Base-by-base conservation (phyloP, 306 rosid species). In the Dalbergia oliveri region DNA sequence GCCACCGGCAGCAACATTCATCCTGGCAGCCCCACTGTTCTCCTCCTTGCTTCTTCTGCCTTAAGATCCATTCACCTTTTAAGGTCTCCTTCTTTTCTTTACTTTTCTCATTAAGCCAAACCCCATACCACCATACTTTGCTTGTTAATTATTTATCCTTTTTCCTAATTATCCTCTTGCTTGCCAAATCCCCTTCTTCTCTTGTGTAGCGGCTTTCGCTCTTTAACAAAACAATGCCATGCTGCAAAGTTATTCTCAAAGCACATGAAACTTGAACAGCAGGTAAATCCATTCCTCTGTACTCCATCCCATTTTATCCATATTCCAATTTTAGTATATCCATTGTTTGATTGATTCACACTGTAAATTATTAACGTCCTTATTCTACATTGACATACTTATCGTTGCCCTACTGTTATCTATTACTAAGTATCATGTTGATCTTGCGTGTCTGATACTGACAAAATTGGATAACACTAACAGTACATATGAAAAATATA, bases 251-350 rank as follows among this genome's bases (percentile, higher is more conserved):
- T 95, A 18, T 95, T 95, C 79, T 87, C 99, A 9, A 95, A 95
- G 89, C 99, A 95, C 80, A 87, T 95, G 89, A 95, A 95, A 82
- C 72, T 93, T 67, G 87, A 91, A 63, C 91, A 93, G 68, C 99
- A 94, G 95, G 99, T 91, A 77, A 39, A 8, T 0, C 34, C 41
- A 37, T 37, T 5, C 39, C 26, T 23, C 39, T 41, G 34, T 18
- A 31, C 45, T 16, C 19, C 58, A 9, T 3, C 14, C 19, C 11
- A 3, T 35, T 78, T 12, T 72, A 8, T 70, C 39, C 4, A n/a
- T 47, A 54, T 67, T 5, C 41, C 19, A 11, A 35, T 50, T 8
- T 16, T 1, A 39, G 35, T 68, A 57, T 31, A 39, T 76, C 14
- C 6, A 35, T 35, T 4, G 39, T 35, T 2, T 4, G 6, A 35